phyloP scores from a whole-genome alignment of 1,139 yeast genomes.

The Debaryomycetaceae sp. region DNA sequence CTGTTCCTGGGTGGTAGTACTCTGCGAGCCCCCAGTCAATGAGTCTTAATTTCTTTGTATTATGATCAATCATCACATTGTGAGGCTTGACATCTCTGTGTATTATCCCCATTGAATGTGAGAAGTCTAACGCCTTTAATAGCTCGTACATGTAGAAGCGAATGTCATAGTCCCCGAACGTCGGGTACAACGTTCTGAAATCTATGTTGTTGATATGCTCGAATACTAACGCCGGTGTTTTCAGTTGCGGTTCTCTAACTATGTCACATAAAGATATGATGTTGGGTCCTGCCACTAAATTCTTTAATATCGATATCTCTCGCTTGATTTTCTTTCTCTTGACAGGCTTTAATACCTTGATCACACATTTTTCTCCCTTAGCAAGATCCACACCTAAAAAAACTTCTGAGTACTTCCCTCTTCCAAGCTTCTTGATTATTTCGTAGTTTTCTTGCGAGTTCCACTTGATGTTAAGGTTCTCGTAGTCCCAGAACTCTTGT shows the following conservation, averaged over 20 bases:
- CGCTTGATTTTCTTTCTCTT: slow-evolving; percentile 94
- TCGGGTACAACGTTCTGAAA: slow-evolving; percentile 88
- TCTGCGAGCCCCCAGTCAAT: slow-evolving; percentile 99
- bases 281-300: slow-evolving; percentile 83
- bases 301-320: slow-evolving; percentile 89
- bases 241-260: slow-evolving; percentile 85
- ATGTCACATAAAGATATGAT: slow-evolving; percentile 78
- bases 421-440: slow-evolving; percentile 42
- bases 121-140: slow-evolving; percentile 84
- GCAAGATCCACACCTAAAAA: slow-evolving; percentile 37
- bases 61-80: slow-evolving; percentile 96
- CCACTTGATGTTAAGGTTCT: slow-evolving; percentile 44
- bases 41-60: slow-evolving; percentile 63
- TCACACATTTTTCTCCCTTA: slow-evolving; percentile 55
- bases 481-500: slow-evolving; percentile 48
- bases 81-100: slow-evolving; percentile 99
- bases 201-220: slow-evolving; percentile 90
- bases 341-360: slow-evolving; percentile 95
- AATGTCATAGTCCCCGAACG: slow-evolving; percentile 77
- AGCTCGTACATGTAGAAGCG: slow-evolving; percentile 87
- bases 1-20: slow-evolving; percentile 92
- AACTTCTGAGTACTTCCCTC: slow-evolving; percentile 50
- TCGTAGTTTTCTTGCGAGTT: slow-evolving; percentile 47
- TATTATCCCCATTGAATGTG: slow-evolving; percentile 97
- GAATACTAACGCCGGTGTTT: slow-evolving; percentile 90